Percentiles rank a stretch among this genome's conserved stretches.
These are phyloP conservation scores for Penicillium lagena DNA, from an alignment of 495 filamentous ascomycete species.

Conservation along the genomic window DNA sequence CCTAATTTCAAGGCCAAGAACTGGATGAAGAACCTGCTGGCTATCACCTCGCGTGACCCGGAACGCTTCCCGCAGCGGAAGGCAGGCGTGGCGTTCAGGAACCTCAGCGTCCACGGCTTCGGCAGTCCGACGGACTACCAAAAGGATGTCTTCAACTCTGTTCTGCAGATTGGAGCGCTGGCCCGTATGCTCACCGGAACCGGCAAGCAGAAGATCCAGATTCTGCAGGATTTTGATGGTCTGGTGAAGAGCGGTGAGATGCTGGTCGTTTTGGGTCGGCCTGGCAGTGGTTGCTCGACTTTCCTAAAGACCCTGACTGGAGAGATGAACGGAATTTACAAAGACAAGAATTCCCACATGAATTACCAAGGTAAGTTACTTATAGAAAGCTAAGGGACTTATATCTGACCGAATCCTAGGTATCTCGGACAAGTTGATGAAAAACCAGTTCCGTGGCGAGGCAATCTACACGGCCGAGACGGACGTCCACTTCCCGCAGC, in stretches of 20 bases:
- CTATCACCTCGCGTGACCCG: constrained; percentile 40
- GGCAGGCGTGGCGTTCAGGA: constrained; percentile 46
- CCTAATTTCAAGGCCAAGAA: constrained; percentile 42
- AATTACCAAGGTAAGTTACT: constrained; percentile 62
- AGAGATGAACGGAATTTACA: constrained; percentile 67
- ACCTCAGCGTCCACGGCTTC: constrained; percentile 72
- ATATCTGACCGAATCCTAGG: constrained; percentile 54
- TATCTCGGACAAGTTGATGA: constrained; percentile 65
- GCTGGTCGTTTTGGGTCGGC: constrained; percentile 72
- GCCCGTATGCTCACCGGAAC: constrained; percentile 36
- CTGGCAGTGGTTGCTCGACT: constrained; percentile 67
- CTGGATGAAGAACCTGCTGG: constrained; percentile 48
- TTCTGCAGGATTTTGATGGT: constrained; percentile 67
- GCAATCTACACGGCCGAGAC: constrained; percentile 60
- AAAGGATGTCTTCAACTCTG: constrained; percentile 68
- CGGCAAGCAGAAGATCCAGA: constrained; percentile 56
- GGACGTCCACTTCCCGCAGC: constrained; percentile 61
- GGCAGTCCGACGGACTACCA: constrained; percentile 75
- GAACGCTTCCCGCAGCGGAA: constrained; percentile 37
- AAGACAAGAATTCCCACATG: constrained; percentile 48
- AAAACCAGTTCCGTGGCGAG: constrained; percentile 62
- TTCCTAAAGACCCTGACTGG: constrained; percentile 68
- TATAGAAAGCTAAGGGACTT: not conserved
- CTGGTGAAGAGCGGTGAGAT: constrained; percentile 71
- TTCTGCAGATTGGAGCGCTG: constrained; percentile 48